Percentiles rank a stretch among this genome's conserved stretches.
These are phyloP conservation scores for Linum trigynum DNA, from an alignment of 345 rosid genomes.

Conservation along the genomic window DNA sequence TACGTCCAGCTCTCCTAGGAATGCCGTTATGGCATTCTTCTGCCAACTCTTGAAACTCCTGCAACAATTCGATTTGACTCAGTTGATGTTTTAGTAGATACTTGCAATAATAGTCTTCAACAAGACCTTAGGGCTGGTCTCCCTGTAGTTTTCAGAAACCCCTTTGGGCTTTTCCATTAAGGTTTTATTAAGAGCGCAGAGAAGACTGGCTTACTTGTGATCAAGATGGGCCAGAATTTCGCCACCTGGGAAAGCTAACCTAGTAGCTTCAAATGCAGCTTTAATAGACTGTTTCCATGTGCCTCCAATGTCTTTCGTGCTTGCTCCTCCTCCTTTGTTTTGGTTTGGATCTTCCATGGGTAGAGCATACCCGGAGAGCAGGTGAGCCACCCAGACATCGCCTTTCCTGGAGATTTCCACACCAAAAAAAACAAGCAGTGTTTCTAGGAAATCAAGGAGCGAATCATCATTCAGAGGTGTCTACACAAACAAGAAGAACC, in stretches of 20 bases:
- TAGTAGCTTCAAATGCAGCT: constrained; percentile 76
- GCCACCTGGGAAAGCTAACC: constrained; percentile 71
- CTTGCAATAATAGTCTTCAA: neutral
- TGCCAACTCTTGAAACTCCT: constrained; percentile 97
- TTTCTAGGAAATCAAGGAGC: neutral
- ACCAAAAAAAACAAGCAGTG: neutral
- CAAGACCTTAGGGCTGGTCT: neutral
- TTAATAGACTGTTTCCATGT: constrained; percentile 72
- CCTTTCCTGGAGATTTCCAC: constrained; percentile 40
- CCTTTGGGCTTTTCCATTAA: neutral
- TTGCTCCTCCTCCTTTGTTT: constrained; percentile 27
- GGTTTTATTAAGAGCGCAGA: neutral
- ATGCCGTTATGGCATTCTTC: constrained; percentile 59
- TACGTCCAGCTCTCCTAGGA: constrained; percentile 49
- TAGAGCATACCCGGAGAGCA: constrained; percentile 75
- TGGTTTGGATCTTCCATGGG: constrained; percentile 74
- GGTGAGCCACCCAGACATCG: constrained; percentile 80
- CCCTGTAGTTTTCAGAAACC: neutral
- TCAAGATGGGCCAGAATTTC: constrained; percentile 86
- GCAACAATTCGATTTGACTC: constrained; percentile 12
- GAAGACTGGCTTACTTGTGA: constrained; percentile 54
- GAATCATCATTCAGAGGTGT: too few relatives aligned
- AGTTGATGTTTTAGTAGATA: neutral
- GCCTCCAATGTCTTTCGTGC: constrained; percentile 42
- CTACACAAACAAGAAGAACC: neutral